A percentile compares a stretch with the other conserved stretches of the same genome.
These are phyloP conservation scores for Ophiocordyceps australis DNA, from an alignment of 2,329 filamentous ascomycete species.

Conservation along the genomic window DNA sequence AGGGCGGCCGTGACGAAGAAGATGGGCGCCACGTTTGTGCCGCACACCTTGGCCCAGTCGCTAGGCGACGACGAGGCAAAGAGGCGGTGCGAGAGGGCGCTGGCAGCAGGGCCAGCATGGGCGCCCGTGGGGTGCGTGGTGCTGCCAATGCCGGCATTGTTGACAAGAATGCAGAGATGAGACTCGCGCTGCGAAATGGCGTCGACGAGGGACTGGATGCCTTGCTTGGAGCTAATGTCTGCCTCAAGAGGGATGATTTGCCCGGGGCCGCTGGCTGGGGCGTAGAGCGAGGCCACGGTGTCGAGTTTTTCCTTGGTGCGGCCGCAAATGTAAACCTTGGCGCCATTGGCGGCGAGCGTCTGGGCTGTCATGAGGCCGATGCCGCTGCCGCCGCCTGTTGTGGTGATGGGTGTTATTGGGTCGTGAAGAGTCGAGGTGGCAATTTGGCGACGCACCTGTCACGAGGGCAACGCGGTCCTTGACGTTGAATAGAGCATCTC, in stretches of 20 bases:
- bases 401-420: too few species aligned
- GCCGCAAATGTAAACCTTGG: constrained; percentile 54
- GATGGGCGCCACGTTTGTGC: constrained; percentile 55
- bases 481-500: constrained; percentile 21
- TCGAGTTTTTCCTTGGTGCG: constrained; percentile 45
- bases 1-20: constrained; percentile 48
- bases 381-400: constrained; percentile 39
- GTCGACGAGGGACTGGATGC: constrained; percentile 35
- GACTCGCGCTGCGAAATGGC: constrained; percentile 35
- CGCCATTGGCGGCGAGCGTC: constrained; percentile 47
- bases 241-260: constrained; percentile 40
- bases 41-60: constrained; percentile 55
- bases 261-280: constrained; percentile 31
- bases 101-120: constrained; percentile 28
- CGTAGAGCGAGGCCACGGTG: constrained; percentile 36
- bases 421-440: neutral
- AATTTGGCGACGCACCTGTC: constrained; percentile 15
- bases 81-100: constrained; percentile 39
- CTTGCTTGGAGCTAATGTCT: constrained; percentile 44
- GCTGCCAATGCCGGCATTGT: constrained; percentile 49
- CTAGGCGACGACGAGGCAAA: constrained; percentile 48
- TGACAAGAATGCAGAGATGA: constrained; percentile 46
- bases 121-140: constrained; percentile 27
- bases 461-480: constrained; percentile 24
- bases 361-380: constrained; percentile 54